These are phyloP conservation scores for Stagonosporopsis rhizophila DNA, from an alignment of 2,329 filamentous ascomycete species.

Conservation along the genomic window DNA sequence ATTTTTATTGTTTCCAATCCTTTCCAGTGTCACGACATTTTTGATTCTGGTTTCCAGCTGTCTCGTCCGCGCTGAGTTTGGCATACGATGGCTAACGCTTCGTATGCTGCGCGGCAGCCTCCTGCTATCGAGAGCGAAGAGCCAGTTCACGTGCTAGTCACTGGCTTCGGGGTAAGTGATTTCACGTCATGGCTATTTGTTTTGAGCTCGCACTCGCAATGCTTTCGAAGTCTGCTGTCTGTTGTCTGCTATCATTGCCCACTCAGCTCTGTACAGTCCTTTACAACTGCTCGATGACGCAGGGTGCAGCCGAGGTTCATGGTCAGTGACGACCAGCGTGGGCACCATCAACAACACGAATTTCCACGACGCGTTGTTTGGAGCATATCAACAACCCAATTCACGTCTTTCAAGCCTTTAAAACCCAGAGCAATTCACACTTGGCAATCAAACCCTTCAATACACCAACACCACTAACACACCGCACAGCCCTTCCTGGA, in stretches of 20 bases:
- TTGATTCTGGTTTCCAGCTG: not conserved
- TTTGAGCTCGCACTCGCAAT: not conserved
- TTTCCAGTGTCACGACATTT: not conserved
- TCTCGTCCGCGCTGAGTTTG: not conserved
- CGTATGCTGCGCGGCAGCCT: constrained; percentile 41
- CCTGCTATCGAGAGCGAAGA: constrained; percentile 36
- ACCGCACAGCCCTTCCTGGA: constrained; percentile 41
- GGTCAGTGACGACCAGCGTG: not conserved
- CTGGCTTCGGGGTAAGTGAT: constrained; percentile 41
- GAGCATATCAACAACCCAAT: not conserved
- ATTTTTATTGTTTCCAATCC: not conserved
- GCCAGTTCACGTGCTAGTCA: constrained; percentile 47
- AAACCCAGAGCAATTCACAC: not conserved
- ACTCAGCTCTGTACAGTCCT: not conserved
- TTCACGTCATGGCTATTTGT: not conserved
- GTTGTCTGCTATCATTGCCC: not conserved
- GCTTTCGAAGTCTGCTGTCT: not conserved
- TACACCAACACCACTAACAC: constrained; percentile 15
- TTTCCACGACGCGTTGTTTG: not conserved
- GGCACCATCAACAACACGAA: not conserved
- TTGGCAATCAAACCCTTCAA: not conserved
- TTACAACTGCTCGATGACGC: not conserved
- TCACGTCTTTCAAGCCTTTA: not conserved
- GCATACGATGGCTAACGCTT: constrained; percentile 24
- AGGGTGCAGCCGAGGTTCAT: constrained; percentile 1